These are phyloP conservation scores for Colletotrichum melonis DNA, from an alignment of 2,329 filamentous ascomycete species.

Conservation along the genomic window DNA sequence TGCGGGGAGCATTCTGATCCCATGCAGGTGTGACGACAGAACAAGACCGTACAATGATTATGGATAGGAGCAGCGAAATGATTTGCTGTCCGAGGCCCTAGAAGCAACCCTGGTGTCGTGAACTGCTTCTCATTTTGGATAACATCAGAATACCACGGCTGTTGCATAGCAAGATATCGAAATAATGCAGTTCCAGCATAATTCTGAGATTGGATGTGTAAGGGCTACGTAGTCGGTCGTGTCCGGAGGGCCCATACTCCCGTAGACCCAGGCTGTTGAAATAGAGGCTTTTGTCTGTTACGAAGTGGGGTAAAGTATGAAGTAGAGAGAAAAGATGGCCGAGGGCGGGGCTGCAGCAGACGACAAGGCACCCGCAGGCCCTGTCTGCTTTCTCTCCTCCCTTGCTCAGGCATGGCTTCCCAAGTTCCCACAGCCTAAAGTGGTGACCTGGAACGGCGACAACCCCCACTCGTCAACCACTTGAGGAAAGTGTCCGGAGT, in stretches of 20 bases:
- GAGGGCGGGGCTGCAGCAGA: conserved; percentile 30
- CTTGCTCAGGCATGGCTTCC: background rate
- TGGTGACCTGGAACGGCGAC: background rate
- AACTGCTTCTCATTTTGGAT: background rate
- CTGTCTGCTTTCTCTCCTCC: background rate
- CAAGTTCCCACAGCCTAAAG: background rate
- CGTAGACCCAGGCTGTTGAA: background rate
- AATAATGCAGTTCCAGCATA: background rate
- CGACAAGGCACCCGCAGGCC: background rate
- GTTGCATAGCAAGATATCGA: background rate
- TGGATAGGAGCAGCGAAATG: background rate
- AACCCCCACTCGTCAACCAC: conserved; percentile 5
- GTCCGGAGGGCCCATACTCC: background rate
- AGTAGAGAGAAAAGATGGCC: conserved; percentile 32
- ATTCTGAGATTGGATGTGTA: background rate
- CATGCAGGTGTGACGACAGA: conserved; percentile 33
- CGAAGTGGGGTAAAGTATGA: conserved; percentile 31
- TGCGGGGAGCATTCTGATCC: conserved; percentile 33
- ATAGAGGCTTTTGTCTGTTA: background rate
- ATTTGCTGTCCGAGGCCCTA: background rate
- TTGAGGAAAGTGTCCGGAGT: conserved; percentile 11
- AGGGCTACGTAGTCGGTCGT: background rate
- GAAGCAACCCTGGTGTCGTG: background rate
- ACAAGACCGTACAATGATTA: background rate
- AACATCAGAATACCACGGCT: background rate